Evolutionary conservation across 768 basidiomycete genomes (phyloP).

Genomic region (Phallus indusiatus): DNA sequence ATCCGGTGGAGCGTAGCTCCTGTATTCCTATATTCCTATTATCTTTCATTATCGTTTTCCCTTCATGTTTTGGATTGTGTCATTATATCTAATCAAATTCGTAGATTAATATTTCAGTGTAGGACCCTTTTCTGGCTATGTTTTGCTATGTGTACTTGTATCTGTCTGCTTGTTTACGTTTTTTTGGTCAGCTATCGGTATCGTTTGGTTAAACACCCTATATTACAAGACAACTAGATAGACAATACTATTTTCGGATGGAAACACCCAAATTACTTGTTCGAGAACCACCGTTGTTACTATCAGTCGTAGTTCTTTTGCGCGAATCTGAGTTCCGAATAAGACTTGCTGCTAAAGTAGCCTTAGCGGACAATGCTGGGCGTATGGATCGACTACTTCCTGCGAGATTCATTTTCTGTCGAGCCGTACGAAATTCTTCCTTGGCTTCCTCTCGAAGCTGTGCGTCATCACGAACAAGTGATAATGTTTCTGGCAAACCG

Average conservation of each 20-base stretch:
- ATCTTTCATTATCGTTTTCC: neutral
- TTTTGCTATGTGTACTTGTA: slow-evolving; percentile 10
- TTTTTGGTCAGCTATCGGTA: neutral
- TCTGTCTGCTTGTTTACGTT: slow-evolving; percentile 4
- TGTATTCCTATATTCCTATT: neutral
- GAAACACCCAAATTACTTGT: slow-evolving; percentile 1
- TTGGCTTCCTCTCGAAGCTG: slow-evolving; percentile 50
- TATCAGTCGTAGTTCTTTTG: neutral
- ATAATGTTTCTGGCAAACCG: slow-evolving; percentile 62
- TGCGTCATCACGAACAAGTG: slow-evolving; percentile 53
- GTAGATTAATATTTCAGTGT: slow-evolving; percentile 1
- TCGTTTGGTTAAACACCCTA: neutral
- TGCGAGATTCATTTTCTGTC: slow-evolving; percentile 31
- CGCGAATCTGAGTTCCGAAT: slow-evolving; percentile 6
- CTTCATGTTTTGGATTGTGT: neutral
- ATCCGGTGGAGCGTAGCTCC: slow-evolving; percentile 17
- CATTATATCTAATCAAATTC: slow-evolving; percentile 1
- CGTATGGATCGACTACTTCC: neutral
- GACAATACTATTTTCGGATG: slow-evolving; percentile 5
- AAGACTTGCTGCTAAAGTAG: slow-evolving; percentile 6
- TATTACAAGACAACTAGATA: slow-evolving; percentile 4
- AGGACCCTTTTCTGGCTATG: neutral
- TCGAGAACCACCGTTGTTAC: neutral
- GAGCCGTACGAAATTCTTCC: slow-evolving; percentile 48
- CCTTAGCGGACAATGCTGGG: neutral